phyloP scores from a whole-genome alignment of 129 eudicot species.

The Deinandra increscens region DNA sequence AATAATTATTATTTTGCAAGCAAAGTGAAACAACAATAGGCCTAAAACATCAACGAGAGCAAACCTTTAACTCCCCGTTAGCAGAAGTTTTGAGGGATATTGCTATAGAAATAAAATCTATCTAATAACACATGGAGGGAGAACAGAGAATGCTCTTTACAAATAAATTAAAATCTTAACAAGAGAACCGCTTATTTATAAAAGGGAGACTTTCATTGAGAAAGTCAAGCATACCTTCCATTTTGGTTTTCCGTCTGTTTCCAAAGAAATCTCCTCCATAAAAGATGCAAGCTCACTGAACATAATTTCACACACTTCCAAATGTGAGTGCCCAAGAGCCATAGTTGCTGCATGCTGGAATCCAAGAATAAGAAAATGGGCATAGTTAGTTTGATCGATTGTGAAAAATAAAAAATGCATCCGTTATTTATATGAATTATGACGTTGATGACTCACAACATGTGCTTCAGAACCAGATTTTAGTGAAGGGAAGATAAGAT shows the following conservation, averaged over 20 bases:
- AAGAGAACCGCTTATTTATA: neutral
- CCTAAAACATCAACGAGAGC: neutral
- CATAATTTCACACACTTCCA: slow-evolving; percentile 95
- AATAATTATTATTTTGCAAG: neutral
- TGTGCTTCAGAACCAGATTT: slow-evolving; percentile 97
- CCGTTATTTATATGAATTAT: slow-evolving; percentile 15
- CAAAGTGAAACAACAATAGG: neutral
- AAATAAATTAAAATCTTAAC: neutral
- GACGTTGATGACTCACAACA: slow-evolving; percentile 55
- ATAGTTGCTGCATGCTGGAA: slow-evolving; percentile 94
- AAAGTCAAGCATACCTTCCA: slow-evolving; percentile 71
- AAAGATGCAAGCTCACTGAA: slow-evolving; percentile 90
- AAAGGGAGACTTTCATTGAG: neutral
- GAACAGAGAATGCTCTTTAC: neutral
- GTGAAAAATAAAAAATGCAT: neutral
- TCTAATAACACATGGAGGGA: neutral
- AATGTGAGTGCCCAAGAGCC: slow-evolving; percentile 98
- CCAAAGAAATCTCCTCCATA: slow-evolving; percentile 83
- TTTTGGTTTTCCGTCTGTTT: slow-evolving; percentile 93
- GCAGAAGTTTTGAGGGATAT: neutral
- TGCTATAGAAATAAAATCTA: neutral
- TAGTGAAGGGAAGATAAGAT: slow-evolving; percentile 86
- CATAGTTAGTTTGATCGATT: neutral
- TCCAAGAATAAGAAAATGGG: slow-evolving; percentile 1
- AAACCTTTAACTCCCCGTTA: neutral